A percentile compares a stretch with the other conserved stretches of the same genome.
Conservation (phyloP, 768 basidiomycete species). For the Tricholoma terreum region DNA sequence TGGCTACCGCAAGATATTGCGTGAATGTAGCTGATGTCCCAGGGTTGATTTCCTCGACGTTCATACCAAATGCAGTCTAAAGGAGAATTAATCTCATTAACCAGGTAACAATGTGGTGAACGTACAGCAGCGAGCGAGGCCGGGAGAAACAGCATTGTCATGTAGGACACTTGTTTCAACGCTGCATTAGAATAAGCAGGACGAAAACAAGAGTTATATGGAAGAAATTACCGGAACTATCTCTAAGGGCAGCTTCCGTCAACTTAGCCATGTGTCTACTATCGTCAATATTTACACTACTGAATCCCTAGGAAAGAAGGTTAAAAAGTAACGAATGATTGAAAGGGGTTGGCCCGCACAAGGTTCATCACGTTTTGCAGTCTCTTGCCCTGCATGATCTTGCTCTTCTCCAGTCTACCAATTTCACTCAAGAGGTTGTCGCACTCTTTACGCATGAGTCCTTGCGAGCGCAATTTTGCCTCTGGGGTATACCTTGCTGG, state of each 20-base stretch:
- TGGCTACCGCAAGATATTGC: slow-evolving; percentile 36
- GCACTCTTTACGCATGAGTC: slow-evolving; percentile 42
- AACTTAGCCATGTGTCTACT: slow-evolving; percentile 39
- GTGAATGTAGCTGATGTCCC: slow-evolving; percentile 28
- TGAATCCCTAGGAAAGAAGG: slow-evolving; percentile 36
- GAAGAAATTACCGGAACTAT: slow-evolving; percentile 36
- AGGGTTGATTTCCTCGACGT: slow-evolving; percentile 40
- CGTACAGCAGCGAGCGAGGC: slow-evolving; percentile 46
- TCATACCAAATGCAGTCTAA: slow-evolving; percentile 57
- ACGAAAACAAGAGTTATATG: background rate
- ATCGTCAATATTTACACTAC: slow-evolving; percentile 47
- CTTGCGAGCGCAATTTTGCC: slow-evolving; percentile 14
- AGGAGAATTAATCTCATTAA: background rate
- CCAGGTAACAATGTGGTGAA: slow-evolving; percentile 1
- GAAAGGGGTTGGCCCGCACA: slow-evolving; percentile 21
- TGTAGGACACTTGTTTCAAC: slow-evolving; percentile 53
- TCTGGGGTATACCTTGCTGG: slow-evolving; percentile 9
- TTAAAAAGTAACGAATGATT: background rate
- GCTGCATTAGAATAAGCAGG: slow-evolving; percentile 21
- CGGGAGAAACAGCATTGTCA: slow-evolving; percentile 63
- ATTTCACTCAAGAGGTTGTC: slow-evolving; percentile 48
- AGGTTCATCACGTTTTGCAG: slow-evolving; percentile 52
- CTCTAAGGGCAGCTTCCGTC: slow-evolving; percentile 39
- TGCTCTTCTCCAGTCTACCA: slow-evolving; percentile 40
- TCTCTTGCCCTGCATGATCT: slow-evolving; percentile 40